Conservation (phyloP, 192 early-diverging fungal genomes). For the Entrophospora sp. region DNA sequence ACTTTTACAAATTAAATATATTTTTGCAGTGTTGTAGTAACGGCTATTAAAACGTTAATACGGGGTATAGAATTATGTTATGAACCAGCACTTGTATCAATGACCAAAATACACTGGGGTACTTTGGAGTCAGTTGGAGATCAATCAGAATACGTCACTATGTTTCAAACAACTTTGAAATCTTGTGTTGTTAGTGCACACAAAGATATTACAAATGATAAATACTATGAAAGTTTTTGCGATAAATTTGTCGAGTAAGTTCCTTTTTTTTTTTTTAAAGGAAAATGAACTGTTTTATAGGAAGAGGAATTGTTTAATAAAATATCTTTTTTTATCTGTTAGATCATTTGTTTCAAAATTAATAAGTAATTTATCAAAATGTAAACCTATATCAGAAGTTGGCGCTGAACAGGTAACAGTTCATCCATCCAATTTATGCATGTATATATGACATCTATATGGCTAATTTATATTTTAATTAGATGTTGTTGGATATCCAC, state of each 20-base stretch:
- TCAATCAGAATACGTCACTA: slow-evolving; percentile 79
- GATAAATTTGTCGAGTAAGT: slow-evolving; percentile 87
- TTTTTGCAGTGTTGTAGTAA: slow-evolving; percentile 45
- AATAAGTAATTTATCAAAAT: slow-evolving; percentile 59
- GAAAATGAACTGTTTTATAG: too few species aligned
- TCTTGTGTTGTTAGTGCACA: slow-evolving; percentile 49
- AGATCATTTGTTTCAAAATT: slow-evolving; percentile 68
- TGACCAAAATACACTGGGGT: slow-evolving; percentile 76
- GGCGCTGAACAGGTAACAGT: slow-evolving; percentile 80
- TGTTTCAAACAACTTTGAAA: slow-evolving; percentile 51
- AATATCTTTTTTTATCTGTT: background rate
- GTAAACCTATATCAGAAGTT: slow-evolving; percentile 80
- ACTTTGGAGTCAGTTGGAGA: slow-evolving; percentile 83
- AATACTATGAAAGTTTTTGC: slow-evolving; percentile 82
- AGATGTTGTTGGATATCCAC: slow-evolving; percentile 90
- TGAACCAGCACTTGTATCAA: slow-evolving; percentile 59
- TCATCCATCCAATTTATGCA: background rate
- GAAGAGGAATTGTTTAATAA: background rate
- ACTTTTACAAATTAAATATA: background rate
- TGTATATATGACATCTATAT: too few species aligned
- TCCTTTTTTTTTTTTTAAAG: background rate
- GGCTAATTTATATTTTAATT: too few species aligned
- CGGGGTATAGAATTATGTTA: slow-evolving; percentile 54
- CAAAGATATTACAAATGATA: slow-evolving; percentile 52
- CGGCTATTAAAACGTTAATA: slow-evolving; percentile 59